Percentiles rank a stretch among this genome's conserved stretches.
Conservation (phyloP, 2,329 filamentous ascomycete genomes). For the Colletotrichum sp. region DNA sequence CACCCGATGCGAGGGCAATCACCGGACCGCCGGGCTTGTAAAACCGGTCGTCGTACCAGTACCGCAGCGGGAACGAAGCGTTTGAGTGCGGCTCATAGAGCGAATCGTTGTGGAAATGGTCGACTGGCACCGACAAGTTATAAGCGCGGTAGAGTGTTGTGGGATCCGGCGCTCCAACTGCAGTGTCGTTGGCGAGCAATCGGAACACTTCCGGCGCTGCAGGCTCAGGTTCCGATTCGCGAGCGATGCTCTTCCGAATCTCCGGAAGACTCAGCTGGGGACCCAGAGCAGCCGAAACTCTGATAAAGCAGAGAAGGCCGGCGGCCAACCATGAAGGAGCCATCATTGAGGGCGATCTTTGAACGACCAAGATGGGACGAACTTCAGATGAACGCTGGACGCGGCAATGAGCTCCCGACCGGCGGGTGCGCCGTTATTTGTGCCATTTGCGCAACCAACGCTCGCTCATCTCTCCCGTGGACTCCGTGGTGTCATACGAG, state of each 20-base stretch:
- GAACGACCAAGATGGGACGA: not conserved
- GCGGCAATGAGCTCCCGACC: not conserved
- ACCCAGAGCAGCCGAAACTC: not conserved
- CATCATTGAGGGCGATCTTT: not conserved
- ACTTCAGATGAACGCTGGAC: not conserved
- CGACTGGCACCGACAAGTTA: constrained; percentile 60
- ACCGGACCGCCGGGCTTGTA: constrained; percentile 82
- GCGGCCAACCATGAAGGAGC: not conserved
- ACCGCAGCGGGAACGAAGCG: constrained; percentile 72
- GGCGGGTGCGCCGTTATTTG: not conserved
- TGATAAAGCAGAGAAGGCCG: not conserved
- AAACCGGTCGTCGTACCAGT: constrained; percentile 81
- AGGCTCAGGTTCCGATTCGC: not conserved
- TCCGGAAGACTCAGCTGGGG: constrained; percentile 9
- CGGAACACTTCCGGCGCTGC: not conserved
- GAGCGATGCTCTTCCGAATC: not conserved
- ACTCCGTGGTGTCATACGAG: not conserved
- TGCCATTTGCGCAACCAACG: not conserved
- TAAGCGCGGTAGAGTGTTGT: constrained; percentile 38
- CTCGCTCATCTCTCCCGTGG: not conserved
- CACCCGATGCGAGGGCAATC: constrained; percentile 76
- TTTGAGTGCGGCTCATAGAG: constrained; percentile 78
- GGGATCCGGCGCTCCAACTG: not conserved
- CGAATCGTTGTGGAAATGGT: constrained; percentile 84
- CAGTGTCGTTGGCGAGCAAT: not conserved